Evolutionary conservation across 345 rosid genomes (phyloP), one percentile per base, ranked within the genome.

Genomic region (Nasturtium officinale): DNA sequence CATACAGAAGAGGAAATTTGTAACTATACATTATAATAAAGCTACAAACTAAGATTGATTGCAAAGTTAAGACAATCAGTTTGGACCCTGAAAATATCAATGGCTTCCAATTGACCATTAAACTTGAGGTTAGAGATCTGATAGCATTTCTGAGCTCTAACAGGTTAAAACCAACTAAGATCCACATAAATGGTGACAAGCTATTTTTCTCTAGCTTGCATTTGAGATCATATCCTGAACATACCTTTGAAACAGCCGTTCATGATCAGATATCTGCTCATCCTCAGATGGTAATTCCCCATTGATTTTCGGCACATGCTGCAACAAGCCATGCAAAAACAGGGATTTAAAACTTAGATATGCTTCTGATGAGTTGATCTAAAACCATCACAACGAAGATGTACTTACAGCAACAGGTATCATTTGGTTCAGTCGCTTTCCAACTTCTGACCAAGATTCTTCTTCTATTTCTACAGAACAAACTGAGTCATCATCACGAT

Each of bases 341-440:
- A 46, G 4, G 6, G 23, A 0, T 60, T 46, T 15, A 5, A 48
- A 66, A 42, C 73, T 40, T 3, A 58, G 2, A 52, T 25, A 37
- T 11, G 26, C 9, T 48, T 74, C 9, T 20, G 10, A 50, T 35
- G 28, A 40, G 30, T 67, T 75, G 29, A 42, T 67, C 3, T 12
- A 20, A 54, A 53, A 0, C 35, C 17, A 15, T 45, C 33, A 75
- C 51, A 58, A 43, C 45, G 42, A 52, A 58, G 58, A 46, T 15
- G 67, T 54, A 82, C 93, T 85, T 80, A 91, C 92, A 64, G 89
- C 86, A 78, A 89, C 60, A 65, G 92, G 90, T 69, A 84, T 80
- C 92, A 91, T 86, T 40, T 86, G 83, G 77, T 84, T 82, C 68
- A 91, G 63, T 67, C 96, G 85, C 76, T 84, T 89, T 69, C 88